A percentile compares a stretch with the other conserved stretches of the same genome.
Evolutionary conservation across 2,329 filamentous ascomycete species (phyloP).

Genomic region (Westerdykella ornata): DNA sequence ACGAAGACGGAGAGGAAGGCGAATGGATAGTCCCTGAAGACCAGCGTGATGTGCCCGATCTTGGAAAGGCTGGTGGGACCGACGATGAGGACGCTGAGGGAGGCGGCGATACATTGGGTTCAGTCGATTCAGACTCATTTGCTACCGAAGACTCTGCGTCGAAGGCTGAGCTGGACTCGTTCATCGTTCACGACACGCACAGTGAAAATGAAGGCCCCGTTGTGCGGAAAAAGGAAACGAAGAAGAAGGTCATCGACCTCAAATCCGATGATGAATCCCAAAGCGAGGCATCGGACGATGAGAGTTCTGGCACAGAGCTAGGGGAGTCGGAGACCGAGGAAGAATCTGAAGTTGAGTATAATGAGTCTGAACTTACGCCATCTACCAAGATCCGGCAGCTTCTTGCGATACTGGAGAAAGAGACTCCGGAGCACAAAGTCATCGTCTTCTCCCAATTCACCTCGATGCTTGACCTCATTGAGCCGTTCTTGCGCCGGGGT

Average conservation of each 20-base stretch:
- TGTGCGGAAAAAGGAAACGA: constrained; percentile 19
- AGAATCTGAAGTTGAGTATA: constrained; percentile 38
- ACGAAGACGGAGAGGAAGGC: constrained; percentile 61
- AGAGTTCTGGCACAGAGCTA: neutral
- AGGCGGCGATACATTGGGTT: constrained; percentile 69
- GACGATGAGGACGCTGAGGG: constrained; percentile 85
- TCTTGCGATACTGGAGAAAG: constrained; percentile 69
- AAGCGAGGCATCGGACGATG: constrained; percentile 8
- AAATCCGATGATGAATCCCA: constrained; percentile 39
- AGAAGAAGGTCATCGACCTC: constrained; percentile 49
- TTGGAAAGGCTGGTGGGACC: constrained; percentile 75
- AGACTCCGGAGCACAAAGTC: constrained; percentile 81
- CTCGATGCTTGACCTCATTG: constrained; percentile 92
- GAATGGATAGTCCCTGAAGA: constrained; percentile 73
- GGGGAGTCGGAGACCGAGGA: constrained; percentile 37
- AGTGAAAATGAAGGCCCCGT: constrained; percentile 35
- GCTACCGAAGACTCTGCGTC: constrained; percentile 45
- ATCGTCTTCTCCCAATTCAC: constrained; percentile 99
- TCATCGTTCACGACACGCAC: constrained; percentile 34
- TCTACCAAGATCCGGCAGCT: constrained; percentile 92
- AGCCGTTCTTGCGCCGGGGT: constrained; percentile 75
- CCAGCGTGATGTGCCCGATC: constrained; percentile 53
- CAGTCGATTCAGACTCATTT: constrained; percentile 63
- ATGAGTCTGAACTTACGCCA: constrained; percentile 48
- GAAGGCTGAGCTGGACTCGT: constrained; percentile 21